These are phyloP conservation scores for Phytopythium sindhum DNA, from an alignment of 352 stramenopile species.

Conservation along the genomic window DNA sequence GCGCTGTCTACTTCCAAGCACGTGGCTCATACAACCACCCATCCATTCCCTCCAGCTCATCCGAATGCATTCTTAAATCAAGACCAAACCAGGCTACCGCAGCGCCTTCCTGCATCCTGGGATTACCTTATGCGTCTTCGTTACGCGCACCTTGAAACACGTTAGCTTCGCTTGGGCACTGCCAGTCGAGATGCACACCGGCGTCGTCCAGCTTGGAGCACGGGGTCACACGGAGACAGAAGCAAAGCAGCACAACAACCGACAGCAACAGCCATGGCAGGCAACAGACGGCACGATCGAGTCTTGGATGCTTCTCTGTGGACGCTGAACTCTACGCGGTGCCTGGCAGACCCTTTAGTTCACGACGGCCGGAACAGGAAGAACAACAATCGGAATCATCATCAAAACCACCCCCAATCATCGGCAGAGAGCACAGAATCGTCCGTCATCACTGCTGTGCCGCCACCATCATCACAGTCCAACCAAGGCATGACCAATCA, in stretches of 20 bases:
- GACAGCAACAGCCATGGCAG: constrained; percentile 5
- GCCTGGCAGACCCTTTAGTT: constrained; percentile 58
- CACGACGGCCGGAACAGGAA: constrained; percentile 18
- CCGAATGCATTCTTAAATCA: constrained; percentile 3
- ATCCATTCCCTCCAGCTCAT: background rate
- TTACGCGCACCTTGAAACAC: background rate
- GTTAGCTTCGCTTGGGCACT: background rate
- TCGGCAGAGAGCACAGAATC: constrained; percentile 19
- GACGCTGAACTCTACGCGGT: constrained; percentile 27
- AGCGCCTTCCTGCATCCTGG: background rate
- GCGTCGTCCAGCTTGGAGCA: background rate
- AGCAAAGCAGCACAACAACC: constrained; percentile 6
- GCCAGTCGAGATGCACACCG: background rate
- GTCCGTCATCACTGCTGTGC: background rate
- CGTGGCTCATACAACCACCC: background rate
- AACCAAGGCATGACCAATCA: constrained; percentile 3
- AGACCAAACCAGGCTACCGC: background rate
- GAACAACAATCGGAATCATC: constrained; percentile 30
- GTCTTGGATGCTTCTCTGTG: background rate
- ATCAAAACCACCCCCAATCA: constrained; percentile 35
- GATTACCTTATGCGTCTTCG: background rate
- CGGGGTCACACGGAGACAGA: background rate
- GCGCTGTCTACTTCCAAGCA: background rate
- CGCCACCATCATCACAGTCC: constrained; percentile 10
- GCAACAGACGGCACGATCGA: background rate